A percentile compares a stretch with the other conserved stretches of the same genome.
Conservation (phyloP, 2,329 filamentous ascomycete genomes). For the Drechmeria coniospora region DNA sequence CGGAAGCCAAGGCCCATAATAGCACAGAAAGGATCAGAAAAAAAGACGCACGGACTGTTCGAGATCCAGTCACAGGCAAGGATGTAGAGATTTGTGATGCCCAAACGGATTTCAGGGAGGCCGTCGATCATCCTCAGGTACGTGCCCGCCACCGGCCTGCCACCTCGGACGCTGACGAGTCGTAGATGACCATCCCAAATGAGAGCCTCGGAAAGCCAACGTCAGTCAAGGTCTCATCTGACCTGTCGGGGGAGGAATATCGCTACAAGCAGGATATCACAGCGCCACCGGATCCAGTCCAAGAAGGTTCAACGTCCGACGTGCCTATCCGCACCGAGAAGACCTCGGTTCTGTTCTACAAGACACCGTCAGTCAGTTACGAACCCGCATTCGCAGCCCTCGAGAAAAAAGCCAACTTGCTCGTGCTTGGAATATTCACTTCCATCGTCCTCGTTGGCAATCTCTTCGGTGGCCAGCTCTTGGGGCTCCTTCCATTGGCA, state of each 20-base stretch:
- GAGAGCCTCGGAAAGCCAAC: conserved; percentile 68
- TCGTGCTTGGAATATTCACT: conserved; percentile 57
- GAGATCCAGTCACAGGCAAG: conserved; percentile 76
- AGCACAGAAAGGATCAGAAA: conserved; percentile 19
- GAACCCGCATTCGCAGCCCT: conserved; percentile 71
- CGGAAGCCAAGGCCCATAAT: conserved; percentile 27
- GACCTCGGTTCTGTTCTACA: conserved; percentile 91
- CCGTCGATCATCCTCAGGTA: conserved; percentile 58
- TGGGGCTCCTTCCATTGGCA: conserved; percentile 61
- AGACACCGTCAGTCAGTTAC: conserved; percentile 77
- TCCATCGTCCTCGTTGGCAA: conserved; percentile 64
- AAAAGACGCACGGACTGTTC: conserved; percentile 52
- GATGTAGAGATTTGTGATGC: conserved; percentile 78
- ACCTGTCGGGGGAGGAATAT: conserved; percentile 66
- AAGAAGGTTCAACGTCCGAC: conserved; percentile 71
- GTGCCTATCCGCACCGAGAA: conserved; percentile 93
- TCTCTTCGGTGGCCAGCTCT: conserved; percentile 61
- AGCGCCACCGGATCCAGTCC: conserved; percentile 75
- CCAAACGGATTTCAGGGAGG: conserved; percentile 50
- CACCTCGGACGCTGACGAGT: conserved; percentile 2
- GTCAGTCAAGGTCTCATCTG: conserved; percentile 53
- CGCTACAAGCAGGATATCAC: conserved; percentile 76
- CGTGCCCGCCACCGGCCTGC: no score
- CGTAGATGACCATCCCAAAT: conserved; percentile 69
- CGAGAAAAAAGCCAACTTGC: conserved; percentile 56